Percentiles rank a stretch among this genome's conserved stretches.
phyloP scores from a whole-genome alignment of 805 yeast species.

The Saturnispora serradocipensis region DNA sequence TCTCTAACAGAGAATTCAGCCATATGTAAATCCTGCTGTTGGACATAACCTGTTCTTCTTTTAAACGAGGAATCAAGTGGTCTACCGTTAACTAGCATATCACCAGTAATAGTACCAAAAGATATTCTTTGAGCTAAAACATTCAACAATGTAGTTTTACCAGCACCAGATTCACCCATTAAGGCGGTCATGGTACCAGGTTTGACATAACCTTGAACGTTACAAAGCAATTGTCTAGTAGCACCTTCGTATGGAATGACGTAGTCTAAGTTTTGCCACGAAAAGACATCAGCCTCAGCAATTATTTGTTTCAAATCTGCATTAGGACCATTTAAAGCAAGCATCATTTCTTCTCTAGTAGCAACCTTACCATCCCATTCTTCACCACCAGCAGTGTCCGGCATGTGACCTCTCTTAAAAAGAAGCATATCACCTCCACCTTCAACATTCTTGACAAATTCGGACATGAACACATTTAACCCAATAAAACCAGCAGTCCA shows the following conservation, averaged over 20 bases:
- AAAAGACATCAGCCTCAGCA: conserved; percentile 44
- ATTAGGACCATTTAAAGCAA: conserved; percentile 22
- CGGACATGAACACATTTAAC: conserved; percentile 25
- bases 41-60: conserved; percentile 47
- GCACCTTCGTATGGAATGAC: conserved; percentile 41
- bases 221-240: conserved; percentile 33
- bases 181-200: conserved; percentile 52
- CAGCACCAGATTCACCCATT: conserved; percentile 59
- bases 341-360: conserved; percentile 23
- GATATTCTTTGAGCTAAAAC: conserved; percentile 43
- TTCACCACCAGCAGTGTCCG: conserved; percentile 24
- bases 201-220: conserved; percentile 35
- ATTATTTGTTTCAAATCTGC: conserved; percentile 30
- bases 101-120: conserved; percentile 47
- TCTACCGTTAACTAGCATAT: conserved; percentile 45
- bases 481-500: conserved; percentile 36
- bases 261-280: conserved; percentile 56
- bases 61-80: conserved; percentile 41
- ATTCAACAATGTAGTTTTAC: conserved; percentile 48
- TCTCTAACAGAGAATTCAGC: conserved; percentile 45
- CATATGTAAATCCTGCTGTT: conserved; percentile 46
- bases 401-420: conserved; percentile 35
- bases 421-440: conserved; percentile 30
- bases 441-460: conserved; percentile 24
- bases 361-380: conserved; percentile 36